phyloP scores from a whole-genome alignment of 768 basidiomycete genomes.

The Pulveroboletus sp. region DNA sequence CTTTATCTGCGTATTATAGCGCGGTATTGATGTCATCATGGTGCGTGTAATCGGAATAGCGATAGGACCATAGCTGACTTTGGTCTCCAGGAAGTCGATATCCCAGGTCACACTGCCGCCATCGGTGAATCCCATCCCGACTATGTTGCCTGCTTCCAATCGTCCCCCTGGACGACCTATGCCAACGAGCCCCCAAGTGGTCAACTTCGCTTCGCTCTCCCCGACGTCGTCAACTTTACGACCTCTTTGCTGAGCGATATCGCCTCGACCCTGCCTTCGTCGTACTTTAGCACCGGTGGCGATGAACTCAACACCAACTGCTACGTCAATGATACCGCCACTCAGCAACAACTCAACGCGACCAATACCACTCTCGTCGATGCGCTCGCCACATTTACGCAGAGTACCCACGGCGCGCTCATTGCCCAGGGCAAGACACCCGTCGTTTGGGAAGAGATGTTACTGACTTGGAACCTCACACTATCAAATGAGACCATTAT shows the following conservation, averaged over 20 bases:
- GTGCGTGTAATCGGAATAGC: conserved; percentile 20
- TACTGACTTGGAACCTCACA: conserved; percentile 34
- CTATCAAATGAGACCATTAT: conserved; percentile 40
- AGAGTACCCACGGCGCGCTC: conserved; percentile 55
- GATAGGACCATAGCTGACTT: background rate
- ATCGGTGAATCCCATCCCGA: conserved; percentile 68
- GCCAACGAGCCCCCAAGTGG: conserved; percentile 79
- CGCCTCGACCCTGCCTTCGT: conserved; percentile 48
- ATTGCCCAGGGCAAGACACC: conserved; percentile 59
- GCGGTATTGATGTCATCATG: conserved; percentile 68
- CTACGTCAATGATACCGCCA: conserved; percentile 57
- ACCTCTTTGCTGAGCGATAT: conserved; percentile 47
- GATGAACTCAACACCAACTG: conserved; percentile 73
- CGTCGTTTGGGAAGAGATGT: conserved; percentile 78
- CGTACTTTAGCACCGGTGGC: conserved; percentile 75
- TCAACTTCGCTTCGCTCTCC: conserved; percentile 68
- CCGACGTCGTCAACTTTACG: conserved; percentile 57
- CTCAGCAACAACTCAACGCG: conserved; percentile 48
- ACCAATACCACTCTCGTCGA: conserved; percentile 53
- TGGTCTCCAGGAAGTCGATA: conserved; percentile 65
- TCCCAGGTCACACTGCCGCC: conserved; percentile 73
- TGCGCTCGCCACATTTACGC: conserved; percentile 60
- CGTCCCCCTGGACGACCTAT: conserved; percentile 53
- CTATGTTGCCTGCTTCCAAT: conserved; percentile 60
- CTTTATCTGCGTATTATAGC: conserved; percentile 32